Evolutionary conservation across 495 filamentous ascomycete genomes (phyloP).

Genomic region (Xylaria sp.): DNA sequence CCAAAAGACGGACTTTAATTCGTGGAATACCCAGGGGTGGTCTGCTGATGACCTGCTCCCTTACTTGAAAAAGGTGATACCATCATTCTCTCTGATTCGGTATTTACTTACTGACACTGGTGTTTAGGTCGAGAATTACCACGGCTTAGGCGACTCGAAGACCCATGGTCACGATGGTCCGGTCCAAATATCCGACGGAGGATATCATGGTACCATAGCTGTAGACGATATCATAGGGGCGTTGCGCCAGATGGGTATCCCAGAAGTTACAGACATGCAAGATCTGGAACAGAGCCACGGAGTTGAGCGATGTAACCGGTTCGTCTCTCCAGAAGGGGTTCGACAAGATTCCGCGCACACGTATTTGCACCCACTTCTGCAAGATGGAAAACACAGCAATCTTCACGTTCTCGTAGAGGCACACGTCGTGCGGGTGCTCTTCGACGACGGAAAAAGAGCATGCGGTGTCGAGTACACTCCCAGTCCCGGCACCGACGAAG

Average conservation of each 20-base stretch:
- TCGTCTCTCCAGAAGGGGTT: slow-evolving; percentile 36
- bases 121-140: too few species aligned
- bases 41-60: neutral
- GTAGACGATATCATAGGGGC: too few species aligned
- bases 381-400: slow-evolving; percentile 50
- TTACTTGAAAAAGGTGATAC: neutral
- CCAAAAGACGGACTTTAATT: slow-evolving; percentile 12
- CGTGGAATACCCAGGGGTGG: neutral
- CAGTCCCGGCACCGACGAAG: slow-evolving; percentile 36
- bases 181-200: too few species aligned
- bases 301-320: slow-evolving; percentile 32
- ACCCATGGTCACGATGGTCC: too few species aligned
- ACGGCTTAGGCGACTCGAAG: too few species aligned
- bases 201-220: too few species aligned
- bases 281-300: slow-evolving; percentile 33
- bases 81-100: too few species aligned
- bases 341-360: slow-evolving; percentile 38
- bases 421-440: slow-evolving; percentile 55
- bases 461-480: slow-evolving; percentile 51
- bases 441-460: slow-evolving; percentile 48
- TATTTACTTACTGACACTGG: too few species aligned
- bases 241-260: neutral
- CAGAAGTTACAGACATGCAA: slow-evolving; percentile 34
- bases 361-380: slow-evolving; percentile 53
- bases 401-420: slow-evolving; percentile 60